phyloP scores from a whole-genome alignment of 176 grass and related monocot genomes.

The Alloteropsis semialata region DNA sequence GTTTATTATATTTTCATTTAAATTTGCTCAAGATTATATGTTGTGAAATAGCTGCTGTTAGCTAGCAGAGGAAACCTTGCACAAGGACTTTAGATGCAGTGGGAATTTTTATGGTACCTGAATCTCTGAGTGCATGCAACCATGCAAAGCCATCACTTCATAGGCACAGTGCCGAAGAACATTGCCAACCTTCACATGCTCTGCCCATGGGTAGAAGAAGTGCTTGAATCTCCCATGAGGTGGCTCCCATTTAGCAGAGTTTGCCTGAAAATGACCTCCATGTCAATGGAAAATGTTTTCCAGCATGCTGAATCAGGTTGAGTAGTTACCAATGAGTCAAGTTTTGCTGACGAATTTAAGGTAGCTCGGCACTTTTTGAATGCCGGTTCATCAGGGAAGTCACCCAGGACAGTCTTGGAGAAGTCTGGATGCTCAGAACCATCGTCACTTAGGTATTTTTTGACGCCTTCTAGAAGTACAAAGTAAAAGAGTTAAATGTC shows the following conservation, averaged over 20 bases:
- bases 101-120: slow-evolving; percentile 48
- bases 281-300: not conserved
- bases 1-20: slow-evolving; percentile 10
- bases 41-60: not conserved
- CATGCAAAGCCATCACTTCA: slow-evolving; percentile 82
- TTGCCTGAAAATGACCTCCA: slow-evolving; percentile 39
- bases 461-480: slow-evolving; percentile 65
- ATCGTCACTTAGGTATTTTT: slow-evolving; percentile 74
- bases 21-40: not conserved
- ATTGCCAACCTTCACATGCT: slow-evolving; percentile 66
- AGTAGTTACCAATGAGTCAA: slow-evolving; percentile 65
- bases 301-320: not conserved
- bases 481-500: slow-evolving; percentile 4
- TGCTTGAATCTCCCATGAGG: slow-evolving; percentile 79
- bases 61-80: not conserved
- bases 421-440: slow-evolving; percentile 70
- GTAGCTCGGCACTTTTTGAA: slow-evolving; percentile 59
- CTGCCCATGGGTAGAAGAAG: slow-evolving; percentile 67
- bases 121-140: slow-evolving; percentile 77
- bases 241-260: slow-evolving; percentile 87
- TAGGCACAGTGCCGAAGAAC: slow-evolving; percentile 72
- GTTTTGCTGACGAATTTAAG: slow-evolving; percentile 68
- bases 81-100: not conserved
- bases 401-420: slow-evolving; percentile 60
- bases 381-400: slow-evolving; percentile 71